Evolutionary conservation across 116 monocot genomes (phyloP).

Genomic region (Trichopus zeylanicus): DNA sequence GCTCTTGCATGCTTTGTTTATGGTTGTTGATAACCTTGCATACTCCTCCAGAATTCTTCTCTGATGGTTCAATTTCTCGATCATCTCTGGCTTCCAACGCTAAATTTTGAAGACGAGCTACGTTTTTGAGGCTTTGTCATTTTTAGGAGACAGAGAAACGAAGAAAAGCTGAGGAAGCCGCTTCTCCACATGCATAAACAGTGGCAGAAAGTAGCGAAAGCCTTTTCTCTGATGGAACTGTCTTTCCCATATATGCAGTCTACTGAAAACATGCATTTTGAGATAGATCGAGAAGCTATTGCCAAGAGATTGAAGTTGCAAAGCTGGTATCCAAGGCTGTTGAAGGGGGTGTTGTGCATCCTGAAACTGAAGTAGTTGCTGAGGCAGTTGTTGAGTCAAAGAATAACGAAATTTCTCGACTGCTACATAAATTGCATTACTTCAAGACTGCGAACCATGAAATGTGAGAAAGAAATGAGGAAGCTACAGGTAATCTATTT

Average conservation of each 20-base stretch:
- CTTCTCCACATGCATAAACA: constrained; percentile 27
- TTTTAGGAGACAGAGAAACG: constrained; percentile 50
- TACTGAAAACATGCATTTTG: constrained; percentile 15
- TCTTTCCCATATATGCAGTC: constrained; percentile 18
- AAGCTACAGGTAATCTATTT: constrained; percentile 38
- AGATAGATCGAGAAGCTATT: constrained; percentile 30
- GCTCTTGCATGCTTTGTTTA: background rate
- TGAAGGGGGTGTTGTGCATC: constrained; percentile 28
- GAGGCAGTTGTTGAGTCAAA: constrained; percentile 38
- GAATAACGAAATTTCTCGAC: constrained; percentile 58
- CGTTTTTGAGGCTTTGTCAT: constrained; percentile 30
- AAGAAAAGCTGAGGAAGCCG: constrained; percentile 38
- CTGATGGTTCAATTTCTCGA: constrained; percentile 38
- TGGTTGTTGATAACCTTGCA: background rate
- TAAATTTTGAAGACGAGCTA: constrained; percentile 36
- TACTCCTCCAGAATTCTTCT: constrained; percentile 37
- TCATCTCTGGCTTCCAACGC: constrained; percentile 15
- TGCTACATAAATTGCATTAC: constrained; percentile 50
- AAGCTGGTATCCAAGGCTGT: constrained; percentile 55
- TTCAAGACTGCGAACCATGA: constrained; percentile 70
- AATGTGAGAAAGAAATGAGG: constrained; percentile 87
- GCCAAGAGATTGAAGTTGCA: constrained; percentile 43
- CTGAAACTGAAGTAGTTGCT: constrained; percentile 38
- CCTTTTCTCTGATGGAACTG: constrained; percentile 26
- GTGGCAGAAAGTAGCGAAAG: constrained; percentile 30